These are phyloP conservation scores for Aureobasidium sp. DNA, from an alignment of 2,329 filamentous ascomycete species.

Conservation along the genomic window DNA sequence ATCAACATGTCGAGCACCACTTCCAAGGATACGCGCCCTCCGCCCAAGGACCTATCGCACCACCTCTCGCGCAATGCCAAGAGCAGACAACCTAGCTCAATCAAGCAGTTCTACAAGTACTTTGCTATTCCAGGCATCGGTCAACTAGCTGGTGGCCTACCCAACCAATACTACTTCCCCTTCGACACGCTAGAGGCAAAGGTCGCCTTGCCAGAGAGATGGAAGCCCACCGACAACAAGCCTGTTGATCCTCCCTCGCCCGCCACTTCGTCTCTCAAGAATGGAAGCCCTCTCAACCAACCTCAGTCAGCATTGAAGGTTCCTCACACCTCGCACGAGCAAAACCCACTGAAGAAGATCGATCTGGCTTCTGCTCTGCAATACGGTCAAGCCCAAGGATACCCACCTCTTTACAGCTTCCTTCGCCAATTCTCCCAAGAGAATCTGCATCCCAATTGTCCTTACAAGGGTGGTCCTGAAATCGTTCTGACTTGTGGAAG, in stretches of 20 bases:
- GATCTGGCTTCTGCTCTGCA: conserved; percentile 76
- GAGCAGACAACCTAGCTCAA: conserved; percentile 52
- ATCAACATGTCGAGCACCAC: conserved; percentile 1
- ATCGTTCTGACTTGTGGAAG: conserved; percentile 71
- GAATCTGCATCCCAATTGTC: conserved; percentile 70
- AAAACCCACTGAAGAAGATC: conserved; percentile 59
- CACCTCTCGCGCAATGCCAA: conserved; percentile 65
- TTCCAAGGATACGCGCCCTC: conserved; percentile 22
- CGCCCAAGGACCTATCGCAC: conserved; percentile 68
- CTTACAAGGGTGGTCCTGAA: conserved; percentile 68
- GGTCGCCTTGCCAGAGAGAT: conserved; percentile 64
- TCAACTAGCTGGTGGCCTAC: conserved; percentile 58
- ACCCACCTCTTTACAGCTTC: conserved; percentile 69
- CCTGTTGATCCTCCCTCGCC: conserved; percentile 41
- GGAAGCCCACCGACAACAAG: conserved; percentile 59
- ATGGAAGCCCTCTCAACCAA: conserved; percentile 22
- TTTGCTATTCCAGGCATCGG: conserved; percentile 56
- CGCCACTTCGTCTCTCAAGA: conserved; percentile 26
- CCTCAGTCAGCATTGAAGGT: conserved; percentile 47
- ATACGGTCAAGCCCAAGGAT: conserved; percentile 76
- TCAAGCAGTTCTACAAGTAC: conserved; percentile 84
- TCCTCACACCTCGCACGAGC: conserved; percentile 55
- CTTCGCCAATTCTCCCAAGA: conserved; percentile 69
- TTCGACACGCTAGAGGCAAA: conserved; percentile 85
- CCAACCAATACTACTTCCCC: conserved; percentile 74